Evolutionary conservation across 2,329 filamentous ascomycete genomes (phyloP), one percentile per base, ranked within the genome.

Genomic region (Aphanocladium album): DNA sequence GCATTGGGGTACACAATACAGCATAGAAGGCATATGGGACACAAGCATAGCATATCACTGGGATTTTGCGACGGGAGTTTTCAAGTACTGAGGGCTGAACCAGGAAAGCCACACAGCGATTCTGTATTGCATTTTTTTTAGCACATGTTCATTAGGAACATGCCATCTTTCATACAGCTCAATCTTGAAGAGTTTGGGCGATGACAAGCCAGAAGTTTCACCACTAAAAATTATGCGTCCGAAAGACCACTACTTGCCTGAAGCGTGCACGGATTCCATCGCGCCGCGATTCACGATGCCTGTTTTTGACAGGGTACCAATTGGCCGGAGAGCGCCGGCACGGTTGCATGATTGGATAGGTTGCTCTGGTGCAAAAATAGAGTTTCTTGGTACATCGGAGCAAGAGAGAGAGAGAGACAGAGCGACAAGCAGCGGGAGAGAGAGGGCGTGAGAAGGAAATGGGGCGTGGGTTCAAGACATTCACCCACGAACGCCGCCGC

Each of bases 61-160:
- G 55, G 55, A 57, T 57, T 57, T 5, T 16, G 55, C 30, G 23
- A 57, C 54, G 55, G 55, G 9, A 50, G 43, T 57, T 50, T 45
- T 50, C 30, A 39, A 50, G 33, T 41, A 41, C 46, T 7, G 43
- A 30, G 33, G 33, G 45, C 30, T 14, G 19, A 33, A 35, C 11
- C 49, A 30, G 3, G n/a, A 17, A 8, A 25, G 45, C 45, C 54
- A 30, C 54, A 57, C 17, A 57, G 11, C 17, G 16, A 21, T 39
- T 39, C 16, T 51, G 47, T 35, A 54, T 21, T 41, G 46, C 35
- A 45, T 30, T 57, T 17, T 41, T 27, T 17, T 41, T 27, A 8
- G 16, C 16, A 6, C 25, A n/a, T 19, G 5, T 43, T 45, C n/a
- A 6, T 46, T 46, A 35, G n/a, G 16, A n/a, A 23, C 33, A 23